A percentile compares a stretch with the other conserved stretches of the same genome.
Evolutionary conservation across 164 flowering plant species (phyloP).

Genomic region (Litsea cubeba): DNA sequence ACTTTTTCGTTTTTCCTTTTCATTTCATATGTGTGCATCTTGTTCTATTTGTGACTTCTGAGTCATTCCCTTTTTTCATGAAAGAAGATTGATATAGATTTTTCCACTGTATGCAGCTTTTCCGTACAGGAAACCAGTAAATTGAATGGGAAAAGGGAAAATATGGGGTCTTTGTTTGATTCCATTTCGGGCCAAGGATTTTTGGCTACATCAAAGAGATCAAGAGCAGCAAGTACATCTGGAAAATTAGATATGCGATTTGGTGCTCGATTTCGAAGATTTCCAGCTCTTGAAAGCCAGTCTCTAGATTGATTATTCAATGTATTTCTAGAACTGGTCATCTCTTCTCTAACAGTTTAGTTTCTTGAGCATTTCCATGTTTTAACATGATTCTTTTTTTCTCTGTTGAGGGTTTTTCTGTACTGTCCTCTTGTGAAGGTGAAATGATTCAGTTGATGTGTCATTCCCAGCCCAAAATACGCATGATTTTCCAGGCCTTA

Average conservation of each 20-base stretch:
- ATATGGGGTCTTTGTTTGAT: constrained; percentile 46
- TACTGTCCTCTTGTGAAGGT: too few relatives aligned
- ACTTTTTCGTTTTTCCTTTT: not conserved
- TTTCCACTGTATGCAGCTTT: not conserved
- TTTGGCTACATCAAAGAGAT: constrained; percentile 43
- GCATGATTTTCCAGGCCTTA: too few relatives aligned
- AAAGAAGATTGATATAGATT: not conserved
- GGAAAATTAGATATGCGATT: constrained; percentile 27
- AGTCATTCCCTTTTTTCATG: not conserved
- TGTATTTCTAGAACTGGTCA: not conserved
- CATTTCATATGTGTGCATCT: not conserved
- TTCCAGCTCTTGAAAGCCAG: constrained; percentile 45
- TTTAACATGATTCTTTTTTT: constrained; percentile 1
- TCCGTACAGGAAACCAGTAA: constrained; percentile 25
- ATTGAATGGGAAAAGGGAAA: constrained; percentile 22
- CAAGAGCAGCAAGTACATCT: constrained; percentile 25
- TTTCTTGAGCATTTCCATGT: not conserved
- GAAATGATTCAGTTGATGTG: too few relatives aligned
- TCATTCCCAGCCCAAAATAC: too few relatives aligned
- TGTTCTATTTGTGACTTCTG: not conserved
- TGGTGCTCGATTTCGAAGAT: constrained; percentile 47
- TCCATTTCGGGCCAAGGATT: constrained; percentile 53
- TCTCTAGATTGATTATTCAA: constrained; percentile 25
- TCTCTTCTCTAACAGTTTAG: too few relatives aligned
- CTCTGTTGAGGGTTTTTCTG: too few relatives aligned